Percentiles rank a stretch among this genome's conserved stretches.
phyloP scores from a whole-genome alignment of 108 stramenopile genomes.

The Pelagomonas calceolata region DNA sequence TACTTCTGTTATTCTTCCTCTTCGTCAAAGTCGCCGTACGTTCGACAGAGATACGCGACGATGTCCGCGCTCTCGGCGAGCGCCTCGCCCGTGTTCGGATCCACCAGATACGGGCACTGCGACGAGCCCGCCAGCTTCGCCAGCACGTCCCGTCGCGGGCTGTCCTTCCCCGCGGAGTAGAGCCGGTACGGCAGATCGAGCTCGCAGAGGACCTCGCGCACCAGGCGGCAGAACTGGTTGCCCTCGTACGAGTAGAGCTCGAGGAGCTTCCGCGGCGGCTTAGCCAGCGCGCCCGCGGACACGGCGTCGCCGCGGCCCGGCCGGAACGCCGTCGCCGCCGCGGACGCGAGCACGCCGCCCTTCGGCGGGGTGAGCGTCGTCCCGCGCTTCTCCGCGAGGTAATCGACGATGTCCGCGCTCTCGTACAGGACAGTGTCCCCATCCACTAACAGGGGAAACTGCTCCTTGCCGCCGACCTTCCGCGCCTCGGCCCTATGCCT shows the following conservation, averaged over 20 bases:
- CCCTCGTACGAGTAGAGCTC: slow-evolving; percentile 34
- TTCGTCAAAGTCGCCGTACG: too few species aligned
- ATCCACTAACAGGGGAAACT: slow-evolving; percentile 1
- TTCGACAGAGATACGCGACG: slow-evolving; percentile 59
- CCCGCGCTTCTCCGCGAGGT: slow-evolving; percentile 32
- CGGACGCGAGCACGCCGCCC: background rate
- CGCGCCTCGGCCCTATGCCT: background rate
- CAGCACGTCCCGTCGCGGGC: slow-evolving; percentile 59
- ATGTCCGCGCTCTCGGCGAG: slow-evolving; percentile 72
- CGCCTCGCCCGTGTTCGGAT: slow-evolving; percentile 63
- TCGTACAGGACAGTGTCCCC: slow-evolving; percentile 20
- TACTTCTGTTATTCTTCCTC: too few species aligned
- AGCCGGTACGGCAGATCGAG: slow-evolving; percentile 68
- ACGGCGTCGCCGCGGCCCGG: background rate
- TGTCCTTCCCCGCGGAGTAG: slow-evolving; percentile 56
- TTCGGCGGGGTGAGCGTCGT: slow-evolving; percentile 9
- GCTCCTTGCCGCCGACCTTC: background rate
- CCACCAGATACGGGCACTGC: slow-evolving; percentile 70
- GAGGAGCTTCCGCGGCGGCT: background rate
- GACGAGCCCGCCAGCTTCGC: slow-evolving; percentile 51
- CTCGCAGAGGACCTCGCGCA: slow-evolving; percentile 73
- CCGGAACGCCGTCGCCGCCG: background rate
- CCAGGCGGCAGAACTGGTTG: slow-evolving; percentile 70
- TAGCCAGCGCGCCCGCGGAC: background rate
- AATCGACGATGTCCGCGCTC: slow-evolving; percentile 29